A percentile compares a stretch with the other conserved stretches of the same genome.
phyloP scores from a whole-genome alignment of 202 grass and related monocot genomes.

The Saccharum hybrid region DNA sequence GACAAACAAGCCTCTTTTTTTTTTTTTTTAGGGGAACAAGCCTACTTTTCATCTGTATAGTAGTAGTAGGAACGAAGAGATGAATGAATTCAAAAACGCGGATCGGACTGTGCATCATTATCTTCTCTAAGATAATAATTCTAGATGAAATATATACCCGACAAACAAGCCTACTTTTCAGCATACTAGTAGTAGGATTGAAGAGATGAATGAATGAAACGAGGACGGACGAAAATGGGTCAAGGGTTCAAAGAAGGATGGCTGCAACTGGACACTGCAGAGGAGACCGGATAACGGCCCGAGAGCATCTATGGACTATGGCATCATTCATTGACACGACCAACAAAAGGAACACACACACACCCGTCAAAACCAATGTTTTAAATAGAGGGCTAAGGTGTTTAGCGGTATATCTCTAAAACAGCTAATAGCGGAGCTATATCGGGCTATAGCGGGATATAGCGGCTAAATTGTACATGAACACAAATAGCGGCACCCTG shows the following conservation, averaged over 20 bases:
- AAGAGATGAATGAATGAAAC: neutral
- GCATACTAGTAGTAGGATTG: neutral
- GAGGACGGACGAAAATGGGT: neutral
- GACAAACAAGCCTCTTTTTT: no score
- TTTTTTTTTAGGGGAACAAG: no score
- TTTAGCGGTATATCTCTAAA: no score
- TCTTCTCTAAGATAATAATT: neutral
- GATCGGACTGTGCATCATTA: neutral
- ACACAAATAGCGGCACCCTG: no score
- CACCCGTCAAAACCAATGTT: constrained; percentile 1
- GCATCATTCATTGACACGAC: neutral
- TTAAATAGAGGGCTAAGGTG: no score
- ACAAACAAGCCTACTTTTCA: neutral
- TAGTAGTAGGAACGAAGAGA: no score
- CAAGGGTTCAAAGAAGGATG: constrained; percentile 39
- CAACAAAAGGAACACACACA: neutral
- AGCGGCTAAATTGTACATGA: no score
- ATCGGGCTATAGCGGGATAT: no score
- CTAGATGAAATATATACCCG: neutral
- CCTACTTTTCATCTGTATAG: no score
- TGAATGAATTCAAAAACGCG: no score
- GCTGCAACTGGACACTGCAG: constrained; percentile 3
- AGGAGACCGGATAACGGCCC: neutral
- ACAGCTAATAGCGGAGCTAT: no score
- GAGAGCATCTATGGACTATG: neutral